Percentiles rank a stretch among this genome's conserved stretches.
These are phyloP conservation scores for Globisporangium abappressorium DNA, from an alignment of 352 stramenopile species.

Conservation along the genomic window DNA sequence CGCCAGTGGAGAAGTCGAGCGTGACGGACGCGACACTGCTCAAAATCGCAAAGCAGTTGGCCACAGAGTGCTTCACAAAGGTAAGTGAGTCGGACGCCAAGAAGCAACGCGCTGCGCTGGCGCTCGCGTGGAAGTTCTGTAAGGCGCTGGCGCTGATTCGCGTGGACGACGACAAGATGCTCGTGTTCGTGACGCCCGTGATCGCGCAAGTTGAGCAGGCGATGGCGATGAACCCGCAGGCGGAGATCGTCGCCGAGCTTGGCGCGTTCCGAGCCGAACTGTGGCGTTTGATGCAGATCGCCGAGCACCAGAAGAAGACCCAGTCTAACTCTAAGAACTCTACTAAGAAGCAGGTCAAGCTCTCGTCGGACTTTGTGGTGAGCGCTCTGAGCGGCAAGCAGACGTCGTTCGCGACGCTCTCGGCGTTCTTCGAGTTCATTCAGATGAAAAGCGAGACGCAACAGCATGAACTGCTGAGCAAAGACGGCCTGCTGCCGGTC, in stretches of 20 bases:
- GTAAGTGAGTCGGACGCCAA: background rate
- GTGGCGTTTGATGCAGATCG: conserved; percentile 71
- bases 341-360: conserved; percentile 14
- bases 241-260: conserved; percentile 11
- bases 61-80: conserved; percentile 17
- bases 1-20: conserved; percentile 14
- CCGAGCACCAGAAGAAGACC: conserved; percentile 26
- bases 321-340: background rate
- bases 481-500: conserved; percentile 29
- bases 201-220: conserved; percentile 34
- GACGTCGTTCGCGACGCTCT: conserved; percentile 56
- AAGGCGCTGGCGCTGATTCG: conserved; percentile 53
- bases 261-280: conserved; percentile 50
- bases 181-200: conserved; percentile 39
- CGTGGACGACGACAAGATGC: conserved; percentile 35
- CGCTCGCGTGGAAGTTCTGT: conserved; percentile 73
- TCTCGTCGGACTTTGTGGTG: conserved; percentile 27
- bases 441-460: conserved; percentile 54
- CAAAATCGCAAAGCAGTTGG: conserved; percentile 25
- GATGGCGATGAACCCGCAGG: conserved; percentile 13
- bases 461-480: conserved; percentile 43
- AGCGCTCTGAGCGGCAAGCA: conserved; percentile 39
- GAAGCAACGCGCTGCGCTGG: conserved; percentile 18
- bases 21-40: conserved; percentile 30
- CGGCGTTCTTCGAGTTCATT: conserved; percentile 54